Evolutionary conservation across 73 alveolate genomes (phyloP), one percentile per base, ranked within the genome.

Genomic region (Symbiodinium natans): DNA sequence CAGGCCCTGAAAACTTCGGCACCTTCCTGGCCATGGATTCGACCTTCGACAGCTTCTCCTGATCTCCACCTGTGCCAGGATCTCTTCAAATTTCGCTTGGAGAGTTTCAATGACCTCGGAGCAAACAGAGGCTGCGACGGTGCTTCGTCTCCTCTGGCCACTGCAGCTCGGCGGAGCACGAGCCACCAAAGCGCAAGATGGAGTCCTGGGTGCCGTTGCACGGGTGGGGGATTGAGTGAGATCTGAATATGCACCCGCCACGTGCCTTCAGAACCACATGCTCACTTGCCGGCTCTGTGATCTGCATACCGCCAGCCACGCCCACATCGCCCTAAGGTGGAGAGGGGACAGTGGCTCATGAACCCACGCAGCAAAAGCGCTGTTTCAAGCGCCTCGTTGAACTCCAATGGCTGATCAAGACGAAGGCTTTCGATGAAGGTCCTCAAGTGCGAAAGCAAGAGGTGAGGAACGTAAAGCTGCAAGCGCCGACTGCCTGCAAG

Each of bases 141-240:
- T 56, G 29, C 87, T 90, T 90, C 38, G 88, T n/a, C 87, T 92
- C 98, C 56, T 92, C 98, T 2, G 98, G 98, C 98, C 98, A 92
- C 82, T 92, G 89, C 42, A 92, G 82, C 82, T 92, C 98, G 42
- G 52, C 43, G 38, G 98, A 92, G 98, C 92, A 92, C 34, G 98
- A 92, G 33, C 98, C 98, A 21, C 98, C 98, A 48, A 92, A 92
- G 74, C 98, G 98, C 89, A 75, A 29, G 42, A 92, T 92, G 98
- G 98, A 43, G 38, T 92, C 98, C 92, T 75, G 83, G 39, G 39
- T 52, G 71, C 71, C 27, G 19, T 13, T 52, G 10, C 19, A 10
- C 19, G 19, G 71, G 10, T 52, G 71, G 27, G 21, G 34, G 34
- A 71, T n/a, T 17, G 23, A 71, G 27, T 4, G 39, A 71, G 83